Evolutionary conservation across 2,329 filamentous ascomycete genomes (phyloP).

Genomic region (Alternaria sp.): DNA sequence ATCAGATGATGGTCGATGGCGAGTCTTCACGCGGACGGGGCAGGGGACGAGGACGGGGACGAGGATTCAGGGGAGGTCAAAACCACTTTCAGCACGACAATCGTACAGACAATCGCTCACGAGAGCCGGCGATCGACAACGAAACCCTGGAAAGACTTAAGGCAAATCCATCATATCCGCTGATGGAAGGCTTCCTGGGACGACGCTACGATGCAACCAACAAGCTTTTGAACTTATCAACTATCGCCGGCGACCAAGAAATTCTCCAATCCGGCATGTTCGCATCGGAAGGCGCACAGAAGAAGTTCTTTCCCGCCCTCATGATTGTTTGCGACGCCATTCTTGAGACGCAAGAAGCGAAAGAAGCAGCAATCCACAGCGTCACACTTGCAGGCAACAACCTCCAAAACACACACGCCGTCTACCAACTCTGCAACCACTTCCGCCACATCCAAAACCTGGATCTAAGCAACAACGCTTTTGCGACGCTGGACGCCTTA

Average conservation of each 20-base stretch:
- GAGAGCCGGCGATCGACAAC: constrained; percentile 71
- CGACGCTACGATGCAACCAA: constrained; percentile 73
- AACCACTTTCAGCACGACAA: constrained; percentile 43
- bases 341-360: constrained; percentile 74
- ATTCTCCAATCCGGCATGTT: constrained; percentile 80
- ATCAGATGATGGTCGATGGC: constrained; percentile 21
- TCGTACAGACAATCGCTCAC: constrained; percentile 63
- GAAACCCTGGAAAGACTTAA: constrained; percentile 20
- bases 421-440: constrained; percentile 76
- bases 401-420: constrained; percentile 72
- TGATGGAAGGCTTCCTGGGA: constrained; percentile 73
- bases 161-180: constrained; percentile 57
- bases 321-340: constrained; percentile 84
- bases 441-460: constrained; percentile 88
- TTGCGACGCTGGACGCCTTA: constrained; percentile 71
- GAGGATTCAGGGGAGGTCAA: constrained; percentile 17
- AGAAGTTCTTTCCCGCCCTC: constrained; percentile 90
- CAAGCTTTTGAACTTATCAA: constrained; percentile 85
- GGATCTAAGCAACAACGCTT: constrained; percentile 83
- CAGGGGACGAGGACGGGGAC: constrained; percentile 26
- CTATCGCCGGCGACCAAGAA: constrained; percentile 73
- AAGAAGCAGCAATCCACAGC: constrained; percentile 78
- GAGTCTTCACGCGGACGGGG: constrained; percentile 19
- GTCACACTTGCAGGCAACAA: constrained; percentile 83
- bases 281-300: constrained; percentile 69